Base-by-base conservation (phyloP, 257 asterid species). In the Solanum clarkiae region DNA sequence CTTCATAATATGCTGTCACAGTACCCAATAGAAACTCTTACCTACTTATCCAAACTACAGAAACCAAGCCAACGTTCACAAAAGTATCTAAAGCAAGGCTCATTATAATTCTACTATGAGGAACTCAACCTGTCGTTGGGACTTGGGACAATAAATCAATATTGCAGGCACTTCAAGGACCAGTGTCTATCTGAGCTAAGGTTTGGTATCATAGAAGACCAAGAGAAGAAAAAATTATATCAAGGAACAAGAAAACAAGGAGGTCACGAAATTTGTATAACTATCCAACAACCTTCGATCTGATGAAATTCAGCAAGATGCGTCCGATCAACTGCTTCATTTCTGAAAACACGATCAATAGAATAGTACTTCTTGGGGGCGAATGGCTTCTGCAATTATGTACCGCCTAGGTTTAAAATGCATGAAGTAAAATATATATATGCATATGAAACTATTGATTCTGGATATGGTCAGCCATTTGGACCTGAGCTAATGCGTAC, bases 251-350 rank as follows among this genome's bases (percentile, higher is more conserved):
- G 60, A 82, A 45, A 47, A 53, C 22, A 83, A 4, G 62, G 53
- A 29, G 10, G 32, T 49, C 51, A 69, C 56, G 10, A n/a, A 84
- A 71, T 84, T 40, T 71, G 14, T 54, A 57, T 8, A 82, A 62
- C 88, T 51, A 69, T 80, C 15, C 20, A 51, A 68, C 36, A 90
- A 95, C 98, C 99, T 97, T 97, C 99, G 82, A 97, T 97, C 90
- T 95, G 99, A 91, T 97, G 98, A 92, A 97, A 97, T 89, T 97
- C 99, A 60, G 99, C 99, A 86, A 97, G 98, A 89, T 97, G 99
- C 36, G 99, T 95, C 80, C 98, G 91, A 88, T 97, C 99, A 57
- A 95, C 99, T 42, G 98, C 99, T 92, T 97, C 99, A 85, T 97
- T 97, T 93, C 98, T 91, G 85, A 97, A 97, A 83, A 97, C 99